Percentiles rank a stretch among this genome's conserved stretches.
Evolutionary conservation across 2,329 filamentous ascomycete genomes (phyloP).

Genomic region (Cryphonectria radicalis): DNA sequence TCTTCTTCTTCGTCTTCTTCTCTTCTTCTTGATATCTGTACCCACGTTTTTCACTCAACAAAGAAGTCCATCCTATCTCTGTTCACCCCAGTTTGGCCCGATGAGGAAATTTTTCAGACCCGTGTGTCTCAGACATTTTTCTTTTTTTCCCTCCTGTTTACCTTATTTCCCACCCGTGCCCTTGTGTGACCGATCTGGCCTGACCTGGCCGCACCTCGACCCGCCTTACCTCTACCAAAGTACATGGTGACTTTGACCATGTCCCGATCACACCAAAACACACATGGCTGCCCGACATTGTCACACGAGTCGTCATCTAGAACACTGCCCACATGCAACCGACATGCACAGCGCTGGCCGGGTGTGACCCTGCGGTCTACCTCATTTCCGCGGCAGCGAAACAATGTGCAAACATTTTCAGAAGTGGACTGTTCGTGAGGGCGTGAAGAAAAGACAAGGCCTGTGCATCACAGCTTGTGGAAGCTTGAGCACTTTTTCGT

Average conservation of each 20-base stretch:
- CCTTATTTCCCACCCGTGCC: slow-evolving; percentile 1
- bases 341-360: neutral
- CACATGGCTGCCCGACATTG: slow-evolving; percentile 10
- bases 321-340: neutral
- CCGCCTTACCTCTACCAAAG: neutral
- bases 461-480: neutral
- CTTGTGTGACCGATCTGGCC: neutral
- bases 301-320: slow-evolving; percentile 1
- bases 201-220: neutral
- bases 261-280: slow-evolving; percentile 12
- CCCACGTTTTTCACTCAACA: neutral
- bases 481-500: neutral
- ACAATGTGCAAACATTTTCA: neutral
- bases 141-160: neutral
- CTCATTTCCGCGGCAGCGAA: slow-evolving; percentile 9
- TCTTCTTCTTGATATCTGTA: neutral
- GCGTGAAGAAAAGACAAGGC: neutral
- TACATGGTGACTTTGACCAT: neutral
- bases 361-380: slow-evolving; percentile 1
- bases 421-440: slow-evolving; percentile 1
- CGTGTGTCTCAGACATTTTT: slow-evolving; percentile 16
- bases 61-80: neutral
- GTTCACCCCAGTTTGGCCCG: neutral
- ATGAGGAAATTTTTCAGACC: slow-evolving; percentile 13
- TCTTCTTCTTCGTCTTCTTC: neutral